Percentiles rank a stretch among this genome's conserved stretches.
Conservation (phyloP, 1,139 yeast genomes). For the Suhomyces terraborum region DNA sequence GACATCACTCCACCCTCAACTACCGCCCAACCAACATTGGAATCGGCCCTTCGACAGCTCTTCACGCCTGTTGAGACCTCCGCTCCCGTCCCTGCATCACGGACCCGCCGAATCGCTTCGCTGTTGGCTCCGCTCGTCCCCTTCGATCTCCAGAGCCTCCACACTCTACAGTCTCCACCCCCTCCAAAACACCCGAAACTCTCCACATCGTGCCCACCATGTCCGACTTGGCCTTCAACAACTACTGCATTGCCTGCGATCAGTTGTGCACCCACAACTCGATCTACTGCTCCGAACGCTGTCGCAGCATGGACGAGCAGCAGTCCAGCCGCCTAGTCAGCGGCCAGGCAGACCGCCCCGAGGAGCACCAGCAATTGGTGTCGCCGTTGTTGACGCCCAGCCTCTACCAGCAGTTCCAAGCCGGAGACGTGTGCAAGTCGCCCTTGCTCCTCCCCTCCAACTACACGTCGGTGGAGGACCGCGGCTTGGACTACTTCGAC, state of each 20-base stretch:
- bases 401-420: conserved; percentile 28
- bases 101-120: too few species aligned
- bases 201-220: conserved; percentile 15
- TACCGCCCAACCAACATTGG: too few species aligned
- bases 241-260: conserved; percentile 68
- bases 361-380: conserved; percentile 33
- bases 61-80: too few species aligned
- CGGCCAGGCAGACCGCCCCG: conserved; percentile 19
- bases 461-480: conserved; percentile 7
- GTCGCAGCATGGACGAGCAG: conserved; percentile 50
- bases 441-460: conserved; percentile 24
- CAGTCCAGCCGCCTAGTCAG: conserved; percentile 15
- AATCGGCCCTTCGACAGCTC: too few species aligned
- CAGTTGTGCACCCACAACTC: conserved; percentile 53
- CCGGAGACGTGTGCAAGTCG: conserved; percentile 21
- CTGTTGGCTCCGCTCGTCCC: too few species aligned
- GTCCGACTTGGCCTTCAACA: conserved; percentile 58
- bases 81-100: too few species aligned
- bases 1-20: too few species aligned
- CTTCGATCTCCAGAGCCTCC: too few species aligned
- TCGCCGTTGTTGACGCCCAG: conserved; percentile 44
- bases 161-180: too few species aligned
- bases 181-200: too few species aligned
- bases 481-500: conserved; percentile 32
- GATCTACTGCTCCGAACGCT: conserved; percentile 62